These are phyloP conservation scores for Botryotinia globosa DNA, from an alignment of 2,329 filamentous ascomycete species.

Conservation along the genomic window DNA sequence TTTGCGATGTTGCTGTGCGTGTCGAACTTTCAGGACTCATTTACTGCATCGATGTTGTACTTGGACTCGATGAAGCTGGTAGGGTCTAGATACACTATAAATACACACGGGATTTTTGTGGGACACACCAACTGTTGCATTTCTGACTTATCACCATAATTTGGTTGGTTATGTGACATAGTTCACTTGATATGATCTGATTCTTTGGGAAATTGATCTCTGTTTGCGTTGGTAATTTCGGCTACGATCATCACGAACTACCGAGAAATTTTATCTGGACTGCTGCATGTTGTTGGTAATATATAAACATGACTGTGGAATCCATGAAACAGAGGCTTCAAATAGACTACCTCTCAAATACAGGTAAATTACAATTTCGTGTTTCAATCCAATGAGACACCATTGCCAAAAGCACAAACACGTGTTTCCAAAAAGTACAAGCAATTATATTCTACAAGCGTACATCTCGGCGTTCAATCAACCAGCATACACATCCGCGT, in stretches of 20 bases:
- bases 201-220: background rate
- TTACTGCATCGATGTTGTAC: background rate
- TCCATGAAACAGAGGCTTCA: background rate
- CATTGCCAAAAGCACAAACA: background rate
- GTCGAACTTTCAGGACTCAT: background rate
- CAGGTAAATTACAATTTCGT: background rate
- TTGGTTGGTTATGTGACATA: background rate
- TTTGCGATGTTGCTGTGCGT: background rate
- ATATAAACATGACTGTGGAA: background rate
- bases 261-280: background rate
- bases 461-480: background rate
- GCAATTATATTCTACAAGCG: background rate
- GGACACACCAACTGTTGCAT: background rate
- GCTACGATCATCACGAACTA: background rate
- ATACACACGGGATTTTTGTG: background rate
- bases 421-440: background rate
- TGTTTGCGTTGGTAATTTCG: background rate
- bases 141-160: background rate
- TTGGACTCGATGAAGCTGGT: background rate
- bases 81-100: background rate
- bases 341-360: background rate
- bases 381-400: background rate
- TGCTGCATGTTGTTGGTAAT: background rate
- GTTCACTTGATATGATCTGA: background rate
- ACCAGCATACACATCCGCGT: background rate